Evolutionary conservation across 768 basidiomycete species (phyloP).

Genomic region (Saitozyma sp.): DNA sequence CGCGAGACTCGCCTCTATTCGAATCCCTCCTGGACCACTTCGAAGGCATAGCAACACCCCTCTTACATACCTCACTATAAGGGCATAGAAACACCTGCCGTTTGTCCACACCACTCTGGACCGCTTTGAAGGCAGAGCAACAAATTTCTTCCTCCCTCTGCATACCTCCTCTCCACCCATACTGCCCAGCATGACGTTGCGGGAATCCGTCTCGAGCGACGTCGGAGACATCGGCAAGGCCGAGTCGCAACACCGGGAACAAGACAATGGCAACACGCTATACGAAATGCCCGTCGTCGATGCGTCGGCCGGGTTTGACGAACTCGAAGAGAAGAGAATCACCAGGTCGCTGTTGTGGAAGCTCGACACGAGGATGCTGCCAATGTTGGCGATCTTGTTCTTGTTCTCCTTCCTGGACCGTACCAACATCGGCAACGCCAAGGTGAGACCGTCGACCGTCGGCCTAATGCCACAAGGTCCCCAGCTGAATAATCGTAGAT

Average conservation of each 20-base stretch:
- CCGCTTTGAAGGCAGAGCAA: no score
- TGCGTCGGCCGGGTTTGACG: constrained; percentile 9
- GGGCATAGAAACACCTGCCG: no score
- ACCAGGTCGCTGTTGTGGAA: constrained; percentile 24
- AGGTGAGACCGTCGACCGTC: constrained; percentile 9
- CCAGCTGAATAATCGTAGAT: constrained; percentile 10
- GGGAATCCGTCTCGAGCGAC: no score
- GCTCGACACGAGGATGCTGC: constrained; percentile 31
- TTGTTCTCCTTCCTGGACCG: constrained; percentile 38
- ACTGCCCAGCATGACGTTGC: no score
- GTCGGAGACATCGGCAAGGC: not conserved
- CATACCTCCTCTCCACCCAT: no score
- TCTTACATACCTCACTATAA: no score
- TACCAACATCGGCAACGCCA: constrained; percentile 43
- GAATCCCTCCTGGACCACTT: no score
- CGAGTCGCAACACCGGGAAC: constrained; percentile 10
- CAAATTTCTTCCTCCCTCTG: no score
- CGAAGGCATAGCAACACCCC: no score
- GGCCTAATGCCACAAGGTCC: constrained; percentile 4
- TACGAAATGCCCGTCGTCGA: constrained; percentile 5
- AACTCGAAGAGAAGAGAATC: constrained; percentile 9
- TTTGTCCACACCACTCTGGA: no score
- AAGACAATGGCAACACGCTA: not conserved
- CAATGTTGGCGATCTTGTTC: constrained; percentile 38
- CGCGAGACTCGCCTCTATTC: no score